Evolutionary conservation across 768 basidiomycete genomes (phyloP).

Genomic region (Agrocybe pediades): DNA sequence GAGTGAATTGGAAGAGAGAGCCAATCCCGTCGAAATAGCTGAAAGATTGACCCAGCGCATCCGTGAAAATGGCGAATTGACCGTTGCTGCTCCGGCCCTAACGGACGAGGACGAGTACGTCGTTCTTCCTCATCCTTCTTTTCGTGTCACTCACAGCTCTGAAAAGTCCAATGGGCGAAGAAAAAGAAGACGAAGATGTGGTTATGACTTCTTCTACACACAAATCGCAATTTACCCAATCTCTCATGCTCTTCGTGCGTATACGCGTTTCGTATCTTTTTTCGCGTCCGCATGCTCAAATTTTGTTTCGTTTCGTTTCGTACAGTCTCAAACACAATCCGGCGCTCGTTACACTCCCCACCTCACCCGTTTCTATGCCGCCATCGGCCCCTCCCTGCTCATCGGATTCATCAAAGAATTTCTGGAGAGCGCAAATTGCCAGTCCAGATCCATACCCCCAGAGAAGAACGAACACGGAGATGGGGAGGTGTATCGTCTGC

Average conservation of each 20-base stretch:
- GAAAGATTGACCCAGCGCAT: constrained; percentile 71
- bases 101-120: constrained; percentile 10
- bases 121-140: no score
- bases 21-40: constrained; percentile 54
- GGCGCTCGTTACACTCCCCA: constrained; percentile 74
- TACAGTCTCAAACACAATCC: constrained; percentile 81
- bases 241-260: constrained; percentile 80
- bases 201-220: constrained; percentile 59
- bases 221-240: constrained; percentile 77
- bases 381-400: constrained; percentile 53
- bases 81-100: constrained; percentile 63
- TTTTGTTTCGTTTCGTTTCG: not conserved
- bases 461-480: constrained; percentile 15
- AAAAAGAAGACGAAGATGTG: constrained; percentile 59
- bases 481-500: constrained; percentile 35
- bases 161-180: constrained; percentile 28
- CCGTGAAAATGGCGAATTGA: constrained; percentile 72
- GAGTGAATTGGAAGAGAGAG: constrained; percentile 62
- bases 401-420: constrained; percentile 55
- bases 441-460: constrained; percentile 21
- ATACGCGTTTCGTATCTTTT: not conserved
- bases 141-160: no score
- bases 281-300: not conserved
- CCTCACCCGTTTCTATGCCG: constrained; percentile 81
- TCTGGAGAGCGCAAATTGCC: constrained; percentile 50